These are phyloP conservation scores for Lomentospora prolificans DNA, from an alignment of 2,329 filamentous ascomycete genomes.

Conservation along the genomic window DNA sequence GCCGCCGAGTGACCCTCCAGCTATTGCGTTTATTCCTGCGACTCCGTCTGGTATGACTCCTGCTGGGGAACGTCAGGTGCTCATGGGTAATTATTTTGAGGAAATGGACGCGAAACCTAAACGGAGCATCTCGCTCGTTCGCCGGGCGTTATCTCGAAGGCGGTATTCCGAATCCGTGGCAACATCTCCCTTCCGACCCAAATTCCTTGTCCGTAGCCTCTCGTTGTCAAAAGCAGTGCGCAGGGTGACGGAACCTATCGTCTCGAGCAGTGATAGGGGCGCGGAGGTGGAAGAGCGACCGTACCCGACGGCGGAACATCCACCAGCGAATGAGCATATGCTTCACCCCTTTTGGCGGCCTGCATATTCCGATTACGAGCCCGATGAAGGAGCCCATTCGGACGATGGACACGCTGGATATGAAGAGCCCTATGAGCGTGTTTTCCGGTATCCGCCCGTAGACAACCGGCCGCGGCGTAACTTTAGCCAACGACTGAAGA, in stretches of 20 bases:
- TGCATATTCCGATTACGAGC: slow-evolving; percentile 29
- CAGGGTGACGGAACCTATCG: slow-evolving; percentile 19
- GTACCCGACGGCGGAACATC: slow-evolving; percentile 33
- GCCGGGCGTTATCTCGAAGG: slow-evolving; percentile 40
- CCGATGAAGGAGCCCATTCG: slow-evolving; percentile 9
- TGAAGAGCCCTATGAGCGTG: slow-evolving; percentile 27
- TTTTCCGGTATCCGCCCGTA: slow-evolving; percentile 36
- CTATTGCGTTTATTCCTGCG: slow-evolving; percentile 52
- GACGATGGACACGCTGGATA: slow-evolving; percentile 22
- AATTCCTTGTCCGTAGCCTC: slow-evolving; percentile 40
- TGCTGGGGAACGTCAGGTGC: slow-evolving; percentile 38
- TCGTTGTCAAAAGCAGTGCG: slow-evolving; percentile 38
- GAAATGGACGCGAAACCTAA: slow-evolving; percentile 31
- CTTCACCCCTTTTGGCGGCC: slow-evolving; percentile 55
- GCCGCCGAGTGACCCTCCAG: slow-evolving; percentile 31
- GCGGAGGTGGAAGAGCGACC: slow-evolving; percentile 19
- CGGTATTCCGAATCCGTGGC: slow-evolving; percentile 35
- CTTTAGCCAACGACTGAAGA: slow-evolving; percentile 43
- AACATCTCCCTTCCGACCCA: slow-evolving; percentile 26
- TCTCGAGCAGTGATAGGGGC: slow-evolving; percentile 18
- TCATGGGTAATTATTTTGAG: slow-evolving; percentile 45
- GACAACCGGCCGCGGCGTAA: slow-evolving; percentile 39
- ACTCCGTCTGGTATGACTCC: slow-evolving; percentile 52
- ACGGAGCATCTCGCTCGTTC: slow-evolving; percentile 40
- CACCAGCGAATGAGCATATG: slow-evolving; percentile 41